Percentiles rank a stretch among this genome's conserved stretches.
phyloP scores from a whole-genome alignment of 139 green algal species.

The Pycnococcus provasolii region DNA sequence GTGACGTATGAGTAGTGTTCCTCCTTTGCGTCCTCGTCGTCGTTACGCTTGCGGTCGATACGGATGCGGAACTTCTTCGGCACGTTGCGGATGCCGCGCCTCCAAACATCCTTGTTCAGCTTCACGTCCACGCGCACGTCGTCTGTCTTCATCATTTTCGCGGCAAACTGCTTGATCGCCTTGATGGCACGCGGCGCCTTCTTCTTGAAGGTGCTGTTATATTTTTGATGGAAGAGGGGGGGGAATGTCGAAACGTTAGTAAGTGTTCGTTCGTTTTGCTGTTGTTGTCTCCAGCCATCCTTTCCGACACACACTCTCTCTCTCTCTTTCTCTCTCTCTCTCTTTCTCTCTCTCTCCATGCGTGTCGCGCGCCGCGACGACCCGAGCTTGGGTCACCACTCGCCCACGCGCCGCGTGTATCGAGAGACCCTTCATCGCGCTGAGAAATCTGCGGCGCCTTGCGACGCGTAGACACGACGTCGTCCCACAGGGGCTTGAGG shows the following conservation, averaged over 20 bases:
- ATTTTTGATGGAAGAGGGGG: not conserved
- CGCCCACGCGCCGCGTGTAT: too few relatives aligned
- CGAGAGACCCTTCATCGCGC: too few relatives aligned
- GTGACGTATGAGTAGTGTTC: slow-evolving; percentile 98
- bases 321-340: not conserved
- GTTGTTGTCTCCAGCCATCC: not conserved
- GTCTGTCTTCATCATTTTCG: slow-evolving; percentile 86
- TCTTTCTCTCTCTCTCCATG: not conserved
- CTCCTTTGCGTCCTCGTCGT: slow-evolving; percentile 98
- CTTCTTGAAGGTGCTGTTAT: slow-evolving; percentile 89
- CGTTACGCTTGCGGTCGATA: slow-evolving; percentile 83
- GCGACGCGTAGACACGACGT: not conserved
- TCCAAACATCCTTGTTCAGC: slow-evolving; percentile 98
- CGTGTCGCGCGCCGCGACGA: not conserved
- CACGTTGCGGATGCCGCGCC: slow-evolving; percentile 74
- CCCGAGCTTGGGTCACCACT: not conserved
- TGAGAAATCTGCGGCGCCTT: not conserved
- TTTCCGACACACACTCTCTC: not conserved
- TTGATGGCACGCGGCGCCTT: slow-evolving; percentile 81
- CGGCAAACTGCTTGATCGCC: slow-evolving; percentile 73
- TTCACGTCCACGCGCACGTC: slow-evolving; percentile 95
- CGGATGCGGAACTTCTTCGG: slow-evolving; percentile 77
- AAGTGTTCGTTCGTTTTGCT: not conserved
- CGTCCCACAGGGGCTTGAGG: not conserved
- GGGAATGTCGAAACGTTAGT: not conserved